Percentiles rank a stretch among this genome's conserved stretches.
Conservation (phyloP, 441 rosid genomes). For the Jatropha podagrica region DNA sequence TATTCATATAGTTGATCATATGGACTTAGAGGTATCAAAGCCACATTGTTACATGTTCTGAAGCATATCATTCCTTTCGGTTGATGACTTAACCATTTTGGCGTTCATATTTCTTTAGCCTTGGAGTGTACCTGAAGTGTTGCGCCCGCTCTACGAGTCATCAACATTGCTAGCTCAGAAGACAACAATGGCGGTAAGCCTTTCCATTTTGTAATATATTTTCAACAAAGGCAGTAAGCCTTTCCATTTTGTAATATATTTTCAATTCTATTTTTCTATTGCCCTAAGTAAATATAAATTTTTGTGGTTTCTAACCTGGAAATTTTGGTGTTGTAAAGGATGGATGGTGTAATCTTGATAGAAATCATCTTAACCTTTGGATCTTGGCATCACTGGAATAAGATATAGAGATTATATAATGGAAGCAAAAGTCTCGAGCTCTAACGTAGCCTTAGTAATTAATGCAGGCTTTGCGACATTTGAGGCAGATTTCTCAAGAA, state of each 20-base stretch:
- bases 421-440: background rate
- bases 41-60: background rate
- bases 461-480: slow-evolving; percentile 77
- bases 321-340: background rate
- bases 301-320: background rate
- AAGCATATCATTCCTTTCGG: slow-evolving; percentile 16
- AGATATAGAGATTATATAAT: background rate
- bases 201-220: slow-evolving; percentile 13
- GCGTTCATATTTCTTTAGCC: slow-evolving; percentile 43
- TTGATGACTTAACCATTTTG: slow-evolving; percentile 7
- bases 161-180: slow-evolving; percentile 90
- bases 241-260: slow-evolving; percentile 13
- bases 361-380: background rate
- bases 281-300: background rate
- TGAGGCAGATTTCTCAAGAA: slow-evolving; percentile 92
- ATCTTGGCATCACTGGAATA: background rate
- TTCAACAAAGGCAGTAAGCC: slow-evolving; percentile 74
- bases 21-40: slow-evolving; percentile 78
- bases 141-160: slow-evolving; percentile 92
- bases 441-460: slow-evolving; percentile 7
- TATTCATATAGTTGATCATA: slow-evolving; percentile 90
- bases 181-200: slow-evolving; percentile 86
- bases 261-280: slow-evolving; percentile 11
- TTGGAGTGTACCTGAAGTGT: slow-evolving; percentile 94
- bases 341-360: background rate